A percentile compares a stretch with the other conserved stretches of the same genome.
Conservation (phyloP, 441 rosid species). For the Corymbia citriodora region DNA sequence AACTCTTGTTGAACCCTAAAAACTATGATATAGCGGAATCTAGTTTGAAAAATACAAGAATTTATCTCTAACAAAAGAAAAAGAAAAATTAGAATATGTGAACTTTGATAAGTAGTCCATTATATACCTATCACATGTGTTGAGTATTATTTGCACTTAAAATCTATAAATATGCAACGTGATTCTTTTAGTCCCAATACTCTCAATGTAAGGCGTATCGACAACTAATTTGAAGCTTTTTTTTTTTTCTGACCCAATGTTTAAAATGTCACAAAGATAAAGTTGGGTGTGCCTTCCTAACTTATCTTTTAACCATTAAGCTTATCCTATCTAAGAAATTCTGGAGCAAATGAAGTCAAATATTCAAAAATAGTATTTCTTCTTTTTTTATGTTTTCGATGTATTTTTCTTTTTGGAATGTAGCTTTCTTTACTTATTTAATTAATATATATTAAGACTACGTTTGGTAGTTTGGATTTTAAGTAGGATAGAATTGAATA, state of each 20-base stretch:
- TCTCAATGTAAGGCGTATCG: background rate
- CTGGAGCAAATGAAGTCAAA: background rate
- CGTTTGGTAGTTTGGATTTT: no score
- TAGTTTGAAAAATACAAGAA: no score
- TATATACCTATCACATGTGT: background rate
- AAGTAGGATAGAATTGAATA: no score
- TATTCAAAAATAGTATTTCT: background rate
- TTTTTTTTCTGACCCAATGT: background rate
- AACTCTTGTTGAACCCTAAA: background rate
- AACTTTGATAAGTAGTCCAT: background rate
- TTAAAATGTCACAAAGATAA: background rate
- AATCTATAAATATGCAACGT: background rate
- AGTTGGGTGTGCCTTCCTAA: background rate
- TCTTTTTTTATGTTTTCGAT: background rate
- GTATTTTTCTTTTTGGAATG: background rate
- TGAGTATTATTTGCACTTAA: background rate
- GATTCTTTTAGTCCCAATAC: background rate
- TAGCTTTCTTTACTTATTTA: background rate
- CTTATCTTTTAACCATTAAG: background rate
- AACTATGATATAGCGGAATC: rapidly evolving
- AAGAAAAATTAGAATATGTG: background rate
- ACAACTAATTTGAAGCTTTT: background rate
- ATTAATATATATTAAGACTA: background rate
- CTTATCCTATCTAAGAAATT: background rate
- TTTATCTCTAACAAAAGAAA: background rate